Evolutionary conservation across 345 rosid genomes (phyloP).

Genomic region (Boechera stricta): DNA sequence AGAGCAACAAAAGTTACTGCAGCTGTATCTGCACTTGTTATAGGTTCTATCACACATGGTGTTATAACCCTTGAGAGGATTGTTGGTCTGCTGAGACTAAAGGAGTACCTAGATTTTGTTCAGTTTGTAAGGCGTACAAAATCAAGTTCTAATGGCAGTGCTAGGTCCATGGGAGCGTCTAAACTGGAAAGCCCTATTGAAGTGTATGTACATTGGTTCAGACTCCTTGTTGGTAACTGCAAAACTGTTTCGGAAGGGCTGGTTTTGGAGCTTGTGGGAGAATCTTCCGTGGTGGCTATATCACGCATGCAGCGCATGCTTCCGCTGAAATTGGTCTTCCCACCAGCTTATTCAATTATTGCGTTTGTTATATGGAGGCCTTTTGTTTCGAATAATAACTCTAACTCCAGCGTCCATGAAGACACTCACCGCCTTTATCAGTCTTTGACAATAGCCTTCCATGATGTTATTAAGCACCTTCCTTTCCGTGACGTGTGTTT

Average conservation of each 20-base stretch:
- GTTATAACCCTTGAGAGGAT: conserved; percentile 94
- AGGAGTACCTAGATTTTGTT: conserved; percentile 84
- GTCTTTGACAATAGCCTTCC: conserved; percentile 75
- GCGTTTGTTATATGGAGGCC: conserved; percentile 86
- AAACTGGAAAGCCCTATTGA: conserved; percentile 75
- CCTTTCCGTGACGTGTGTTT: conserved; percentile 94
- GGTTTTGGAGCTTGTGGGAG: conserved; percentile 88
- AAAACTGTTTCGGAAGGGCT: conserved; percentile 87
- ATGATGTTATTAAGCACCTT: conserved; percentile 79
- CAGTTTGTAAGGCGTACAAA: conserved; percentile 76
- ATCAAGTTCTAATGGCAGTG: conserved; percentile 83
- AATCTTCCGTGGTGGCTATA: conserved; percentile 82
- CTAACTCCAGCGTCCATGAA: conserved; percentile 61
- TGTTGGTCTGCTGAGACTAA: conserved; percentile 78
- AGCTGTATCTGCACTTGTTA: conserved; percentile 83
- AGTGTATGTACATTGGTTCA: conserved; percentile 88
- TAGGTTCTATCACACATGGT: conserved; percentile 88
- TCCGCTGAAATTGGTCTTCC: conserved; percentile 85
- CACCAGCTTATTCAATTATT: conserved; percentile 86
- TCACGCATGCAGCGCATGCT: conserved; percentile 95
- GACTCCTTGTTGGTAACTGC: conserved; percentile 89
- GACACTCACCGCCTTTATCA: conserved; percentile 78
- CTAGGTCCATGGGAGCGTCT: conserved; percentile 62
- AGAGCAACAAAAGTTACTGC: conserved; percentile 70
- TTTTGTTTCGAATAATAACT: conserved; percentile 58